phyloP scores from a whole-genome alignment of 2,329 filamentous ascomycete genomes.

The Teratosphaeria nubilosa region DNA sequence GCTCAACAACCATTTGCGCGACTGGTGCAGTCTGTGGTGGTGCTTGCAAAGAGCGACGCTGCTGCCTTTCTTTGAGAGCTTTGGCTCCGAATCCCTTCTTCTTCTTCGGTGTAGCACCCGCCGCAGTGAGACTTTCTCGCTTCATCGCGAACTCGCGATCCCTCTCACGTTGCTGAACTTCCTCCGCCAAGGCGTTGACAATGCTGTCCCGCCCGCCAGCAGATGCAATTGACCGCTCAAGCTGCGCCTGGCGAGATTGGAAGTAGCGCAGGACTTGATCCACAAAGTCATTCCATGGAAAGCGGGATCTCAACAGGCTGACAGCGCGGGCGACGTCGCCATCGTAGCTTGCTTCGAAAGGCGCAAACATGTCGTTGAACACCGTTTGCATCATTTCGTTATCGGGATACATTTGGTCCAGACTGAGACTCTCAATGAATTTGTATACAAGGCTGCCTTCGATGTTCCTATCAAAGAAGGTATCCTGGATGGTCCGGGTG shows the following conservation, averaged over 20 bases:
- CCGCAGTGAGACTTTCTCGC: conserved; percentile 12
- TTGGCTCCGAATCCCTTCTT: conserved; percentile 4
- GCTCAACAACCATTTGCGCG: conserved; percentile 7
- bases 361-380: conserved; percentile 4
- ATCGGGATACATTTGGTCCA: neutral
- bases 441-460: conserved; percentile 11
- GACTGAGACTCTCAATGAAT: conserved; percentile 6
- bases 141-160: conserved; percentile 6
- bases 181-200: conserved; percentile 20
- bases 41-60: neutral
- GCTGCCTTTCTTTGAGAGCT: neutral
- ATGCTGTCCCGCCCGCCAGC: conserved; percentile 37
- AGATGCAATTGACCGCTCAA: conserved; percentile 31
- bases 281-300: conserved; percentile 42
- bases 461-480: conserved; percentile 14
- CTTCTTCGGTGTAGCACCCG: conserved; percentile 11
- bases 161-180: conserved; percentile 14
- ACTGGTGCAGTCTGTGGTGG: conserved; percentile 5
- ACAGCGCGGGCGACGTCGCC: neutral
- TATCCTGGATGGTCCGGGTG: conserved; percentile 9
- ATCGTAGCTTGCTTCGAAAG: neutral
- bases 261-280: conserved; percentile 22
- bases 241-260: conserved; percentile 26
- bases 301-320: conserved; percentile 31
- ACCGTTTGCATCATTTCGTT: neutral